Conservation (phyloP, 2,329 filamentous ascomycete species). For the Cryphonectria carpinicola region DNA sequence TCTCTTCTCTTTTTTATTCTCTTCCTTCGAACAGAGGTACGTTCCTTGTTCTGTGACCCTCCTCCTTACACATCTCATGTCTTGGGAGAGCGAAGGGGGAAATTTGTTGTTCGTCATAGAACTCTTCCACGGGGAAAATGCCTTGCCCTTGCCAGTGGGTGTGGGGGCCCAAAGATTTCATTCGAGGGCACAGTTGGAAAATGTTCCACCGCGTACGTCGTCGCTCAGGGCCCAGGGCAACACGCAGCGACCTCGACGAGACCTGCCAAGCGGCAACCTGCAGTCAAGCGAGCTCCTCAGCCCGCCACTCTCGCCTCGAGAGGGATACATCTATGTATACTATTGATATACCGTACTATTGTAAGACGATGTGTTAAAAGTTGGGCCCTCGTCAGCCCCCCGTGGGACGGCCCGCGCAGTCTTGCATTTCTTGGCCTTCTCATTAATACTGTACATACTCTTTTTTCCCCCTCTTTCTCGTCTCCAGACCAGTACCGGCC, state of each 20-base stretch:
- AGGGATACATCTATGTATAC: neutral
- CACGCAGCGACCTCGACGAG: neutral
- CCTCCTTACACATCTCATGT: neutral
- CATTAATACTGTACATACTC: neutral
- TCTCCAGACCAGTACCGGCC: too few relatives aligned
- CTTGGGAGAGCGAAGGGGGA: neutral
- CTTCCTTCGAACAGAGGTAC: neutral
- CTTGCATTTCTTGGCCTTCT: neutral
- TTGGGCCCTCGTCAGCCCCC: neutral
- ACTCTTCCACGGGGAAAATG: too few relatives aligned
- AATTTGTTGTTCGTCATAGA: too few relatives aligned
- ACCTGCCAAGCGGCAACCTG: slow-evolving; percentile 1
- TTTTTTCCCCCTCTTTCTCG: neutral
- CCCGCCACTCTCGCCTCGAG: neutral
- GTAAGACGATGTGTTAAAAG: neutral
- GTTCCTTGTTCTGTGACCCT: neutral
- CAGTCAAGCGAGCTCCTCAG: neutral
- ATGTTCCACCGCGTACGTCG: neutral
- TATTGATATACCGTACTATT: neutral
- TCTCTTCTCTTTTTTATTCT: too few relatives aligned
- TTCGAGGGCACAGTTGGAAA: neutral
- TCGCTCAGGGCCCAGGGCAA: neutral
- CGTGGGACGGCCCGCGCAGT: neutral
- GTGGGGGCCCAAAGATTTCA: neutral
- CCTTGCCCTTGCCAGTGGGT: neutral